Conservation (phyloP, 2,329 filamentous ascomycete species). For the Pyrenophora seminiperda region DNA sequence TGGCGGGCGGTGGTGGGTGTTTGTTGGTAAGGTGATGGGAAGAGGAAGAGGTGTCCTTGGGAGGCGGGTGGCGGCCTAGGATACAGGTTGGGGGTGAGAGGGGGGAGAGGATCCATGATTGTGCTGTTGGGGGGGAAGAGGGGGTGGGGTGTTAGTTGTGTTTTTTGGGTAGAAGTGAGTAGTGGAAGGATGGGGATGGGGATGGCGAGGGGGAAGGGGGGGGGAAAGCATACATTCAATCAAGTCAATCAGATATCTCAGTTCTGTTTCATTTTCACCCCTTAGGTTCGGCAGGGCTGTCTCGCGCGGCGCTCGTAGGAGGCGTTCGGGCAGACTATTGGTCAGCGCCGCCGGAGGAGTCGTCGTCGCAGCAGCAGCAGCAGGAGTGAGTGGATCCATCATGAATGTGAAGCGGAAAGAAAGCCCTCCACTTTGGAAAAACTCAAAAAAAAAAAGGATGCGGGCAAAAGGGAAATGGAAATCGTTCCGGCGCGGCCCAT, state of each 20-base stretch:
- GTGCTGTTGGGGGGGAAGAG: conserved; percentile 2
- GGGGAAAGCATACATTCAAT: conserved; percentile 23
- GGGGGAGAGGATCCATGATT: conserved; percentile 19
- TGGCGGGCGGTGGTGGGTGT: no score
- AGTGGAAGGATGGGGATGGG: not conserved
- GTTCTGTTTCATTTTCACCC: conserved; percentile 28
- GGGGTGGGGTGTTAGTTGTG: no score
- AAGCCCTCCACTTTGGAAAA: no score
- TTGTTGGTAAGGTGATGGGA: no score
- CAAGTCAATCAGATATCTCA: conserved; percentile 15
- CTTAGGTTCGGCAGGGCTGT: conserved; percentile 21
- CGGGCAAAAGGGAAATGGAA: no score
- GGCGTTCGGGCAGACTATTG: conserved; percentile 1
- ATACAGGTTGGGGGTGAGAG: conserved; percentile 16
- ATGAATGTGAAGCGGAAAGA: no score
- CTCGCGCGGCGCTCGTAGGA: not conserved
- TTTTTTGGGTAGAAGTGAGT: no score
- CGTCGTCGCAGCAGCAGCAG: no score
- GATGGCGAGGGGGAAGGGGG: not conserved
- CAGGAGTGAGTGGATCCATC: no score
- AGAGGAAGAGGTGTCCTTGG: conserved; percentile 1
- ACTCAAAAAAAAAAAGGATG: no score
- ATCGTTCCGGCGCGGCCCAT: no score
- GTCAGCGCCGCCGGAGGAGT: no score
- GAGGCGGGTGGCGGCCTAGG: conserved; percentile 20